Base-by-base conservation (phyloP, 2,329 filamentous ascomycete species). In the Xylariaceae sp. region DNA sequence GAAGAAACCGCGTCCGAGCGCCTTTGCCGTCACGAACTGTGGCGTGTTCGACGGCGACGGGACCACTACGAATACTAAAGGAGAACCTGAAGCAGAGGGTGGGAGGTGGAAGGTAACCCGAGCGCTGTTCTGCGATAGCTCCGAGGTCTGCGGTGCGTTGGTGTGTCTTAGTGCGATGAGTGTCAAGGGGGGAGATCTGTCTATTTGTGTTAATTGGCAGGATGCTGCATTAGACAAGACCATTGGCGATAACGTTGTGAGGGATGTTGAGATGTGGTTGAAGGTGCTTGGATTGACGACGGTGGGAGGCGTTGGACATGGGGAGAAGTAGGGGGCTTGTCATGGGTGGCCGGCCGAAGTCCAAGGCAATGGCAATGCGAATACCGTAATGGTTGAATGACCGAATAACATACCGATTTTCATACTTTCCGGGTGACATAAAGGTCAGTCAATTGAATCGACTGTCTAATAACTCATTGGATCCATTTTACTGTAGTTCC, bases 21-120 rank as follows among this genome's bases (percentile, higher is more conserved):
- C 67, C 17, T 70, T 64, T 60, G 51, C 68, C 18, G 61, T 71
- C 7, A 67, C 66, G 41, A 70, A 69, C 51, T 47, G 69, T n/a
- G 68, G 67, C 39, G 62, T 68, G 6, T 48, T 70, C 14, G 54
- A 68, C 41, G 61, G 65, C 33, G 22, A 36, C 33, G 33, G 15
- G 10, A 14, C 10, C 32, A 35, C 10, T 14, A 35, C 32, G 10
- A 35, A 36, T 15, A 9, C 5, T 12, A 15, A 12, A 12, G 15
- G 5, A 10, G 33, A 36, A 36, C 32, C 32, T 10, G 14, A 14
- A 35, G 10, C 32, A 35, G 33, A 36, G 15, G 12, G 5, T 9
- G 22, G 22, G 4, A 22, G 36, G 3, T 62, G 60, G 60, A 44
- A 39, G n/a, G 48, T 60, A 10, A n/a, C 39, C 22, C 49, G 53